These are phyloP conservation scores for Leishmania aethiopica DNA, from an alignment of 208 protist species.

Conservation along the genomic window DNA sequence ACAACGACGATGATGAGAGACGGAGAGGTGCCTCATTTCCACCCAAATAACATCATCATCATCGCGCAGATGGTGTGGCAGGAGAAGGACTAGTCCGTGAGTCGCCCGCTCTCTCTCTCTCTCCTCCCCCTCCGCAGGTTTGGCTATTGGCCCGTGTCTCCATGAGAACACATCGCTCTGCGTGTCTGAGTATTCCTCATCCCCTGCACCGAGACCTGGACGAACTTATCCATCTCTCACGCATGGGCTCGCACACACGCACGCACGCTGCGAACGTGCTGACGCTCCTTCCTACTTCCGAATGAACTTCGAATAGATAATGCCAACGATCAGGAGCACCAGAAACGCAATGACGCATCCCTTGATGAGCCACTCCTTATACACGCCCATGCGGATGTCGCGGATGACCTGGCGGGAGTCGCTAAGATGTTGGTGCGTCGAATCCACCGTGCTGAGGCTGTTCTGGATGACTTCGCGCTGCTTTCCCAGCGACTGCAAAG, in stretches of 20 bases:
- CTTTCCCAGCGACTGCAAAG: constrained; percentile 65
- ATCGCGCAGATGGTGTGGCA: neutral
- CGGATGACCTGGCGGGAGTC: constrained; percentile 63
- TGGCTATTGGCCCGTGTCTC: neutral
- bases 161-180: neutral
- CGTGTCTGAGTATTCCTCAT: neutral
- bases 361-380: constrained; percentile 81
- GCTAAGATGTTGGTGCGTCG: constrained; percentile 49
- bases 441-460: constrained; percentile 53
- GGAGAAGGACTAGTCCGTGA: neutral
- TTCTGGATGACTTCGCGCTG: constrained; percentile 73
- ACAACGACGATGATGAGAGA: neutral
- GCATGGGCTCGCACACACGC: neutral
- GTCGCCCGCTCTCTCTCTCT: neutral
- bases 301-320: constrained; percentile 76
- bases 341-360: constrained; percentile 51
- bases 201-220: neutral
- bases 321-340: constrained; percentile 52
- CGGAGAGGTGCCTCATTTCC: neutral
- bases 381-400: constrained; percentile 71
- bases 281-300: constrained; percentile 22
- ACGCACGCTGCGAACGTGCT: neutral
- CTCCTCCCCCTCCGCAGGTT: neutral
- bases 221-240: neutral
- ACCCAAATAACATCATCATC: too few species aligned